phyloP scores from a whole-genome alignment of 2,329 filamentous ascomycete species.

The Fusarium sp. region DNA sequence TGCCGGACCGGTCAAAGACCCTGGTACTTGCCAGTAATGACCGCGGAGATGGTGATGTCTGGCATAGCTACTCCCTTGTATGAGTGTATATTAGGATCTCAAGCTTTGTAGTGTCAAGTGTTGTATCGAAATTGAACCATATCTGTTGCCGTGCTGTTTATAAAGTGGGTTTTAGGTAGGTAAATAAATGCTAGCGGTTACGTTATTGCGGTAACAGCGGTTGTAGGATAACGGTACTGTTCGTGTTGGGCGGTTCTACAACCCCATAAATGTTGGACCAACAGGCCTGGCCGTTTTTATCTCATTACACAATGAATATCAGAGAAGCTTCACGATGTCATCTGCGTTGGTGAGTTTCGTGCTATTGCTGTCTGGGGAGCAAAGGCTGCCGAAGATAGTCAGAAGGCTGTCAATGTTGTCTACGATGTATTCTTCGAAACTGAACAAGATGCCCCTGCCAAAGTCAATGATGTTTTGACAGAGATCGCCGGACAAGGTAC shows the following conservation, averaged over 20 bases:
- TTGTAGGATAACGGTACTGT: too few relatives aligned
- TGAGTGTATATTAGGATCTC: fast-evolving
- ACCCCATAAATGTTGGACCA: neutral
- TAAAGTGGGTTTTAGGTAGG: too few relatives aligned
- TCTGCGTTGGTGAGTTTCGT: neutral
- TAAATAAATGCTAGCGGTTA: too few relatives aligned
- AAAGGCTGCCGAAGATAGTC: neutral
- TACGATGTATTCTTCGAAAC: neutral
- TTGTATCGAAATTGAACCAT: too few relatives aligned
- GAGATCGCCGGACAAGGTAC: too few relatives aligned
- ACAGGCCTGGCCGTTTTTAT: neutral
- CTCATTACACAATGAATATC: neutral
- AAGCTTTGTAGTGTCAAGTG: too few relatives aligned
- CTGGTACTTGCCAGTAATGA: neutral
- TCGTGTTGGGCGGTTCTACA: neutral
- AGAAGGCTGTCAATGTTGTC: neutral
- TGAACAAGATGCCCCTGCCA: neutral
- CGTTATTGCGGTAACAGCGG: too few relatives aligned
- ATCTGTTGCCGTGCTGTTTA: too few relatives aligned
- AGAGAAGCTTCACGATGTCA: neutral
- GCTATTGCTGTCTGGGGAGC: neutral
- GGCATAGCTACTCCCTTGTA: neutral
- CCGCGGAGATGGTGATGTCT: neutral
- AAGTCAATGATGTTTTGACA: too few relatives aligned
- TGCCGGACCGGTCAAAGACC: neutral